Conservation (phyloP, 148 eudicot species). For the Silene conica region DNA sequence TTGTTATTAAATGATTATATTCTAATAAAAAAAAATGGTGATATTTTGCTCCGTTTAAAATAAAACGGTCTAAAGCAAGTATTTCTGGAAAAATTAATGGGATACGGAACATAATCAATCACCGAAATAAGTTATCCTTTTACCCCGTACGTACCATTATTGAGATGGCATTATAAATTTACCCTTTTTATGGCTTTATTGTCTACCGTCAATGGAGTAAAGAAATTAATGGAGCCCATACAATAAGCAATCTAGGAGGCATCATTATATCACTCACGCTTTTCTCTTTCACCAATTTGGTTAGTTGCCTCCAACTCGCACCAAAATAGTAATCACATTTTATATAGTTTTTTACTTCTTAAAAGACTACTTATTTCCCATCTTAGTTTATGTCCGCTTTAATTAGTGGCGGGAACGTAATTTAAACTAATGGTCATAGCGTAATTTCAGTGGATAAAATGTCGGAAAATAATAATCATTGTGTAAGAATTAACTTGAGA, state of each 20-base stretch:
- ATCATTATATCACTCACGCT: constrained; percentile 22
- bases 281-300: constrained; percentile 10
- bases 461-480: too few relatives aligned
- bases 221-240: not conserved
- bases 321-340: not conserved
- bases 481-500: too few relatives aligned
- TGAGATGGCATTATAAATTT: not conserved
- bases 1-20: too few relatives aligned
- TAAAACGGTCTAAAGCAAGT: too few relatives aligned
- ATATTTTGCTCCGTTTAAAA: too few relatives aligned
- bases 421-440: constrained; percentile 6
- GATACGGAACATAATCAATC: not conserved
- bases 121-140: constrained; percentile 1
- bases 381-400: not conserved
- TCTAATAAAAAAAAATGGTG: too few relatives aligned
- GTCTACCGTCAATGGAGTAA: constrained; percentile 2
- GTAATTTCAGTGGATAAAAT: too few relatives aligned
- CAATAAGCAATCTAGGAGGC: not conserved
- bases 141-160: not conserved
- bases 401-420: not conserved
- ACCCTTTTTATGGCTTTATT: not conserved
- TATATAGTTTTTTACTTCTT: not conserved
- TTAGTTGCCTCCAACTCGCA: constrained; percentile 14
- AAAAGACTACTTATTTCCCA: not conserved
- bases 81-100: too few relatives aligned